Conservation (phyloP, 306 rosid species). For the Prunus mongolica region DNA sequence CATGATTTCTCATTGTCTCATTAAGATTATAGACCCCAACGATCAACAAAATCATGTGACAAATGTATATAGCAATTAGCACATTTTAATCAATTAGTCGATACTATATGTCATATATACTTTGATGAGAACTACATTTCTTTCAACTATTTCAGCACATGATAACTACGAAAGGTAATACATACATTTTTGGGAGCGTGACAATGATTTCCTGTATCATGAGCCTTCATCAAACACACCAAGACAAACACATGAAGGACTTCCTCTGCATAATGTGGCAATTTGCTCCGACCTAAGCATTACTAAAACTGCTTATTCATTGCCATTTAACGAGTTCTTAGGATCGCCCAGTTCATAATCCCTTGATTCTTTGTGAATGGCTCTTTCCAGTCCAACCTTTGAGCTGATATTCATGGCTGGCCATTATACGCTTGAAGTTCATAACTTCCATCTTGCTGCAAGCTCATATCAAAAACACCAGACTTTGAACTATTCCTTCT, state of each 20-base stretch:
- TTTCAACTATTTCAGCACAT: slow-evolving; percentile 4
- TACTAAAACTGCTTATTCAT: background rate
- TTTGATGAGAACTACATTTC: background rate
- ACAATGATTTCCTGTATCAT: background rate
- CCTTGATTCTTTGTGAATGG: background rate
- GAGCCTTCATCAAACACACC: background rate
- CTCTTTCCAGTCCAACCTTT: background rate
- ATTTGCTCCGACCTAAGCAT: background rate
- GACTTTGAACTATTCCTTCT: slow-evolving; percentile 34
- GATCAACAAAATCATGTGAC: background rate
- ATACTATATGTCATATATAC: background rate
- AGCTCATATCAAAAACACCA: slow-evolving; percentile 68
- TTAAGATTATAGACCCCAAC: background rate
- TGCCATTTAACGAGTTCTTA: background rate
- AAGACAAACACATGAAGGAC: background rate
- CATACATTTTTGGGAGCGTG: background rate
- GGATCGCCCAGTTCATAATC: background rate
- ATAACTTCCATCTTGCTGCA: slow-evolving; percentile 68
- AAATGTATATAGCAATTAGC: background rate
- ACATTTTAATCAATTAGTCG: background rate
- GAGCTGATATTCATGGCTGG: background rate
- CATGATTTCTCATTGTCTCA: background rate
- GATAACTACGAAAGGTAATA: background rate
- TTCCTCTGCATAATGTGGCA: background rate
- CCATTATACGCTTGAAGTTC: slow-evolving; percentile 36